Conservation (phyloP, 345 rosid genomes). For the Salix arbutifolia region DNA sequence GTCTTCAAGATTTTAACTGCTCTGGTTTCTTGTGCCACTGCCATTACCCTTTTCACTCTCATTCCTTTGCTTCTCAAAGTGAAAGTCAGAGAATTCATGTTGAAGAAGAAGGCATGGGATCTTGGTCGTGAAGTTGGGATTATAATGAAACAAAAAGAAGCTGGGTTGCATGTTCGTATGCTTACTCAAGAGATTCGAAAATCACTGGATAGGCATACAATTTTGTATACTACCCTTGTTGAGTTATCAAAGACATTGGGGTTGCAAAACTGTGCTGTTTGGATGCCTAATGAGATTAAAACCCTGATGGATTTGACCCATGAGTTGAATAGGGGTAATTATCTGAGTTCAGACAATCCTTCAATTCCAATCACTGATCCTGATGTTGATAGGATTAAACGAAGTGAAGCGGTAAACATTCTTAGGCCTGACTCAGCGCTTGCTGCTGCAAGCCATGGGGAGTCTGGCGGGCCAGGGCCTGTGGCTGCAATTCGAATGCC, state of each 20-base stretch:
- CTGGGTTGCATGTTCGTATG: constrained; percentile 81
- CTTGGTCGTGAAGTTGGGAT: constrained; percentile 91
- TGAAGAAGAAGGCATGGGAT: constrained; percentile 86
- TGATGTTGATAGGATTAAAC: constrained; percentile 59
- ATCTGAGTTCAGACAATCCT: constrained; percentile 24
- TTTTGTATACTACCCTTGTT: constrained; percentile 79
- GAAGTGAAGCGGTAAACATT: constrained; percentile 56
- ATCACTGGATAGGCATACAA: constrained; percentile 77
- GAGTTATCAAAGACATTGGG: constrained; percentile 84
- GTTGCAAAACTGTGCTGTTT: constrained; percentile 85
- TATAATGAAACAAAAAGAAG: constrained; percentile 81
- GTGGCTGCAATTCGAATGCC: constrained; percentile 97
- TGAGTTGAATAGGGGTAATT: constrained; percentile 49
- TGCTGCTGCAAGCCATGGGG: constrained; percentile 62
- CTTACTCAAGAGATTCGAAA: constrained; percentile 95
- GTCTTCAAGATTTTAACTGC: constrained; percentile 95
- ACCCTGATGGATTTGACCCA: constrained; percentile 72
- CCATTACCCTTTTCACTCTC: constrained; percentile 81
- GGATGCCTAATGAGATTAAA: constrained; percentile 77
- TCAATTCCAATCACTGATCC: constrained; percentile 58
- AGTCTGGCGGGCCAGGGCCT: constrained; percentile 50
- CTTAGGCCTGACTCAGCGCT: constrained; percentile 55
- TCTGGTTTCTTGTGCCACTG: constrained; percentile 90
- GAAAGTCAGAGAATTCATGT: constrained; percentile 86
- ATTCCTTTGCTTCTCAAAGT: constrained; percentile 90